Evolutionary conservation across 2,329 filamentous ascomycete genomes (phyloP), one percentile per base, ranked within the genome.

Genomic region (Aspergillus luchuensis): DNA sequence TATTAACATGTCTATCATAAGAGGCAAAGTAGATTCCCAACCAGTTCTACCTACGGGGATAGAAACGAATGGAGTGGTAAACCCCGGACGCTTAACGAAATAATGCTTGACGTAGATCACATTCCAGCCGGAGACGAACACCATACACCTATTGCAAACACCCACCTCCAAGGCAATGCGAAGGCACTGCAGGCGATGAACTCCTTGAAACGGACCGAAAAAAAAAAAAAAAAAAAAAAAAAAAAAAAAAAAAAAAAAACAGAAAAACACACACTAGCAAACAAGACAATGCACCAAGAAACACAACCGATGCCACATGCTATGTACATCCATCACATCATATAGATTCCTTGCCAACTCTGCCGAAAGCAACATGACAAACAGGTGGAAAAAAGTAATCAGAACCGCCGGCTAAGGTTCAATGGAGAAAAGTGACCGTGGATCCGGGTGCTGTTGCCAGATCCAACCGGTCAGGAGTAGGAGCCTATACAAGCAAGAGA

Each of bases 251-350:
- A 25, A 67, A 25, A 67, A 25, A 60, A 60, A 64, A 55, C 51
- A 59, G 60, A 63, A 63, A 63, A 60, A 63, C 66, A 53, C 25
- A 63, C 66, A 53, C 25, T 48, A 60, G 59, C 19, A 47, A 47
- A 52, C 60, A 66, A 63, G 61, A 63, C 67, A 69, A 68, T 64
- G 66, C 63, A 67, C 63, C 66, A 68, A 69, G 55, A 67, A 63
- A 58, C 59, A 56, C 57, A 66, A 58, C 56, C 38, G 53, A 65
- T 62, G 66, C 59, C 60, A 43, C 65, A 70, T 67, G 72, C 64
- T 75, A 75, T 75, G 71, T 75, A 74, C 72, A 74, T 73, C 68
- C 72, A 69, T 74, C 71, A 74, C 65, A 68, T 74, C 72, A 63
- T 72, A 69, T 69, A 67, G 67, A 66, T 61, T 60, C 61, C 57